phyloP scores from a whole-genome alignment of 108 stramenopile genomes.

The Conticribra guillardii region DNA sequence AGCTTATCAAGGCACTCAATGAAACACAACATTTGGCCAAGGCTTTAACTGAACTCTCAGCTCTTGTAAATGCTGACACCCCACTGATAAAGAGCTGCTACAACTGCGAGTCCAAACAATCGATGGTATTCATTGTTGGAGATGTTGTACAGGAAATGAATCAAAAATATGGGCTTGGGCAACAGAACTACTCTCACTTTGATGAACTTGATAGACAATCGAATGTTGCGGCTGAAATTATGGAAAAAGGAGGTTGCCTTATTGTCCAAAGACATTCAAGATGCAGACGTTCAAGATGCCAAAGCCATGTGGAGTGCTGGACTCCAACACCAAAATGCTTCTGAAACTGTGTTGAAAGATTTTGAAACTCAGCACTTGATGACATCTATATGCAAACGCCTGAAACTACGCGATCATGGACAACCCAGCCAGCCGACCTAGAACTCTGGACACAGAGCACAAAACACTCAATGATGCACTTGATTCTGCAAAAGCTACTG shows the following conservation, averaged over 20 bases:
- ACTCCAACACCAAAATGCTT: background rate
- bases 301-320: background rate
- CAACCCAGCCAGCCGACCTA: constrained; percentile 1
- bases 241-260: too few relatives aligned
- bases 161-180: background rate
- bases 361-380: background rate
- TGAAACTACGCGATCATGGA: background rate
- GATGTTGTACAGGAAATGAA: background rate
- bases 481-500: too few relatives aligned
- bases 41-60: background rate
- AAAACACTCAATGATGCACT: background rate
- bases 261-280: too few relatives aligned
- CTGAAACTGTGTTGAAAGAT: background rate
- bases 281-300: background rate
- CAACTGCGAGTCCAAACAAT: constrained; percentile 2
- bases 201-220: too few relatives aligned
- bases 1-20: background rate
- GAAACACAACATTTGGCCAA: background rate
- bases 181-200: too few relatives aligned
- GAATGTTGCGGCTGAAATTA: too few relatives aligned
- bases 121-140: constrained; percentile 3
- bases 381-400: background rate
- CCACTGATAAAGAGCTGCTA: background rate
- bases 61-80: background rate
- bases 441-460: background rate